These are phyloP conservation scores for Acorus gramineus DNA, from an alignment of 106 monocot genomes.

Conservation along the genomic window DNA sequence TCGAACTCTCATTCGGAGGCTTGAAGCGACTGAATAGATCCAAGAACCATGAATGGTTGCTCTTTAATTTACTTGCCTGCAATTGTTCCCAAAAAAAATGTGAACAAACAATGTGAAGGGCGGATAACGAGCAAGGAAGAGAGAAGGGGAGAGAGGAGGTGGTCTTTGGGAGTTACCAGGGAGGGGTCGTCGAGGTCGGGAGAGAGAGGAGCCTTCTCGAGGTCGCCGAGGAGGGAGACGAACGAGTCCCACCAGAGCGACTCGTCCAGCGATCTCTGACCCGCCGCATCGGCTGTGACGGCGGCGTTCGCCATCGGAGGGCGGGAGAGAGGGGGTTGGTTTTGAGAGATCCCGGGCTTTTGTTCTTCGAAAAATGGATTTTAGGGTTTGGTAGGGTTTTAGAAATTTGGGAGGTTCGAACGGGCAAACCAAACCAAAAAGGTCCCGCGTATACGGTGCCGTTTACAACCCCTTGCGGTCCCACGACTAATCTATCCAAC, in stretches of 20 bases:
- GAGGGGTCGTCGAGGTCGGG: constrained; percentile 24
- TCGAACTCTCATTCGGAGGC: constrained; percentile 43
- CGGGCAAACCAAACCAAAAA: no score
- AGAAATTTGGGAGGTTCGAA: no score
- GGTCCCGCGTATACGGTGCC: no score
- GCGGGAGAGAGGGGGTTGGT: background rate
- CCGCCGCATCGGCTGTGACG: constrained; percentile 14
- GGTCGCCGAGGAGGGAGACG: constrained; percentile 56
- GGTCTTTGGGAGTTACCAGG: constrained; percentile 16
- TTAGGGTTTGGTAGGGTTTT: no score
- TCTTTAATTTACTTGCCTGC: constrained; percentile 57
- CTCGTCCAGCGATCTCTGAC: constrained; percentile 30
- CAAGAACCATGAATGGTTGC: constrained; percentile 61
- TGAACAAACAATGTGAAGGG: background rate
- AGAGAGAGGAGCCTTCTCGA: constrained; percentile 39
- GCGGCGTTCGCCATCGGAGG: constrained; percentile 18
- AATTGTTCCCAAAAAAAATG: background rate
- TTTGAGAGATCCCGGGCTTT: constrained; percentile 3
- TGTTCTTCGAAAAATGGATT: no score
- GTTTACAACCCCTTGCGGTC: no score
- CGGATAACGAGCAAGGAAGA: background rate
- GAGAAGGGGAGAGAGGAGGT: background rate
- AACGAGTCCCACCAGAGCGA: constrained; percentile 86
- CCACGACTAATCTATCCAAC: no score
- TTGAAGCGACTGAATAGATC: constrained; percentile 51